Conservation (phyloP, 148 eudicot genomes). For the Arbutus unedo region DNA sequence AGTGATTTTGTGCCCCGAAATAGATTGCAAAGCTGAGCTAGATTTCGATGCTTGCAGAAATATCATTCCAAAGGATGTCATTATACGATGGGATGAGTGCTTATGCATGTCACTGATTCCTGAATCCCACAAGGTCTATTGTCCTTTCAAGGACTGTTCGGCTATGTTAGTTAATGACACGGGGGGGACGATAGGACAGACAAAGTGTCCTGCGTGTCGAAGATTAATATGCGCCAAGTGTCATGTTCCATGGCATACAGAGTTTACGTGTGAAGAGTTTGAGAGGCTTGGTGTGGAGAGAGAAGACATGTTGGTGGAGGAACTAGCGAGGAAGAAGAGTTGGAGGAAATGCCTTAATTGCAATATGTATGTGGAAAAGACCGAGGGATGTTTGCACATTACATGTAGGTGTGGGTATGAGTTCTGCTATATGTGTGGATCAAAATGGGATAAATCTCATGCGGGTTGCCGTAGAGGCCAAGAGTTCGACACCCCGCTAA, state of each 20-base stretch:
- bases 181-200: background rate
- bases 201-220: slow-evolving; percentile 20
- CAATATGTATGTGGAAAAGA: slow-evolving; percentile 30
- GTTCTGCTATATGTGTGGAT: slow-evolving; percentile 42
- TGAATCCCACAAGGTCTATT: slow-evolving; percentile 32
- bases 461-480: background rate
- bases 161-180: slow-evolving; percentile 31
- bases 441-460: slow-evolving; percentile 21
- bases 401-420: slow-evolving; percentile 36
- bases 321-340: slow-evolving; percentile 34
- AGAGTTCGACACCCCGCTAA: background rate
- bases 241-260: slow-evolving; percentile 31
- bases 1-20: slow-evolving; percentile 28
- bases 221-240: slow-evolving; percentile 31
- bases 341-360: slow-evolving; percentile 34
- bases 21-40: slow-evolving; percentile 27
- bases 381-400: slow-evolving; percentile 35
- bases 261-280: slow-evolving; percentile 33
- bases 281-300: slow-evolving; percentile 9
- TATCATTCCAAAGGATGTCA: slow-evolving; percentile 21
- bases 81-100: slow-evolving; percentile 29
- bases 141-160: slow-evolving; percentile 44
- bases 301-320: slow-evolving; percentile 17
- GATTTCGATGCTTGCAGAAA: slow-evolving; percentile 16
- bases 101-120: slow-evolving; percentile 30